Evolutionary conservation across 208 protist genomes (phyloP).

Genomic region (Leptomonas pyrrhocoris): DNA sequence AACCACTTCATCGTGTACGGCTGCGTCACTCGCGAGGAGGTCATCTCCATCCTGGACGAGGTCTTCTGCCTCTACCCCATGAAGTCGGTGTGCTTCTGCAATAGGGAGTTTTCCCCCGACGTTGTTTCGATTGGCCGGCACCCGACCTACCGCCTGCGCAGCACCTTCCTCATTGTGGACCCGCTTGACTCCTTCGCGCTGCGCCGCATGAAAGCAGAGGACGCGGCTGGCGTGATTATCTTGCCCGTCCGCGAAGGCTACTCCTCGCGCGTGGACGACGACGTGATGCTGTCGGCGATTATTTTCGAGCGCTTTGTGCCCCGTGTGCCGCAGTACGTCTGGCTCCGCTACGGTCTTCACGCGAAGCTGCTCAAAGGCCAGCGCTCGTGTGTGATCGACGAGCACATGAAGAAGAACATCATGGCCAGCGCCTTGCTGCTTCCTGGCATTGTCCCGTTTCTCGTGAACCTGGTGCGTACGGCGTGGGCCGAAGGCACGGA

Average conservation of each 20-base stretch:
- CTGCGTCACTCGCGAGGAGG: constrained; percentile 68
- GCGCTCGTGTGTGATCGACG: constrained; percentile 66
- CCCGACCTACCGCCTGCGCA: constrained; percentile 79
- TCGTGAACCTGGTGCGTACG: constrained; percentile 85
- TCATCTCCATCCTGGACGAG: constrained; percentile 82
- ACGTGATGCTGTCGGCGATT: constrained; percentile 83
- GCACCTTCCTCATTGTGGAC: constrained; percentile 71
- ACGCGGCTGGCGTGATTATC: constrained; percentile 76
- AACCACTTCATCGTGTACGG: constrained; percentile 89
- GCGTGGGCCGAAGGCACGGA: constrained; percentile 60
- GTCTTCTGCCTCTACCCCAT: constrained; percentile 84
- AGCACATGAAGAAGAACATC: constrained; percentile 86
- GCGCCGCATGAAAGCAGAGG: constrained; percentile 63
- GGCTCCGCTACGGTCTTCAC: constrained; percentile 83
- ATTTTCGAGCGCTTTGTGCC: constrained; percentile 80
- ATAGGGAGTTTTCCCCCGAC: constrained; percentile 62
- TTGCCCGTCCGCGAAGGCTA: constrained; percentile 72
- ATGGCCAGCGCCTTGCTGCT: constrained; percentile 82
- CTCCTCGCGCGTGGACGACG: constrained; percentile 77
- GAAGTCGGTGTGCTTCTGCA: constrained; percentile 89
- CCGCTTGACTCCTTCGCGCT: constrained; percentile 64
- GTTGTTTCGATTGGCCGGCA: constrained; percentile 75
- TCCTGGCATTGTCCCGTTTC: constrained; percentile 82
- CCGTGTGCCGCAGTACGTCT: constrained; percentile 78
- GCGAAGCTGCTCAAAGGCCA: constrained; percentile 67